Evolutionary conservation across 1,139 yeast genomes (phyloP).

Genomic region (Magnusiomyces suaveolens): DNA sequence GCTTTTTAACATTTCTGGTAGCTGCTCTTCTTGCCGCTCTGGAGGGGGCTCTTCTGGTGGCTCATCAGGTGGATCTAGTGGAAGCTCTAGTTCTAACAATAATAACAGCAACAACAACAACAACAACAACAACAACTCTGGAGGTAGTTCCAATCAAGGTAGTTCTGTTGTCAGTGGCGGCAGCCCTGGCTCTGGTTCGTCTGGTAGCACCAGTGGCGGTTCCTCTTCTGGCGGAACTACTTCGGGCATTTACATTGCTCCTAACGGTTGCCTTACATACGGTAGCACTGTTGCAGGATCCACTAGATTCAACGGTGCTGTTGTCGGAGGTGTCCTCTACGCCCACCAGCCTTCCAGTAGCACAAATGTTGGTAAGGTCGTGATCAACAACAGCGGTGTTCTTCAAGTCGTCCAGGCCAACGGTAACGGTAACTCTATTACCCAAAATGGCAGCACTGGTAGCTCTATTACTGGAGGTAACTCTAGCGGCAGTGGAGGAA

Average conservation of each 20-base stretch:
- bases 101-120: background rate
- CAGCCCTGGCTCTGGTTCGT: background rate
- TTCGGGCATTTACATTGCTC: background rate
- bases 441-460: background rate
- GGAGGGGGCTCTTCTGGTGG: background rate
- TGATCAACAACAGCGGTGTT: conserved; percentile 1
- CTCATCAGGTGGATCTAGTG: background rate
- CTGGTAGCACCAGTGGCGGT: background rate
- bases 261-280: background rate
- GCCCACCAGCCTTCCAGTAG: background rate
- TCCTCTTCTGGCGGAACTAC: background rate
- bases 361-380: background rate
- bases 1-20: background rate
- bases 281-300: background rate
- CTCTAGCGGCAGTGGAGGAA: conserved; percentile 1
- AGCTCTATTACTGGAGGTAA: background rate
- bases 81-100: background rate
- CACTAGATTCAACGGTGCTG: background rate
- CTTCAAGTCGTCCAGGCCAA: conserved; percentile 1
- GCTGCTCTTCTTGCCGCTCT: conserved; percentile 1
- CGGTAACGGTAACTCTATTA: background rate
- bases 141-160: background rate
- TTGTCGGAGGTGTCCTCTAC: background rate
- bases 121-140: background rate
- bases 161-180: background rate